Evolutionary conservation across 2,329 filamentous ascomycete genomes (phyloP), one percentile per base, ranked within the genome.

Genomic region (Colletotrichum sp.): DNA sequence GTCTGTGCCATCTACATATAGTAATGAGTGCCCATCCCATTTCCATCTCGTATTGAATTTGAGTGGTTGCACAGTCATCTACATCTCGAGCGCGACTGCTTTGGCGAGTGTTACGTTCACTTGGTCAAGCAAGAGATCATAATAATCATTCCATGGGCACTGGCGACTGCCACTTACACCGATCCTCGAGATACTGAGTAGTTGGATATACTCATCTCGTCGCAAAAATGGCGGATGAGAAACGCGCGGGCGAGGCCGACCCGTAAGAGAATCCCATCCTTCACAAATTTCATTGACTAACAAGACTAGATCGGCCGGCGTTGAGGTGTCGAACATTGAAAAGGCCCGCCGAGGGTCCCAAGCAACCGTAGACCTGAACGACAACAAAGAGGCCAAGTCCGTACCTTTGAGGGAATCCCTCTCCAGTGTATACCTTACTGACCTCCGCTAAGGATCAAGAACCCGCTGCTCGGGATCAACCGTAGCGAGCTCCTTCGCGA

Each of bases 351-450:
- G 57, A 16, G 55, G 39, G 30, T 59, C 63, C 9, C 57, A 73
- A 18, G 64, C 64, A 39, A 72, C 63, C 36, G 80, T 87, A 62
- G 86, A 89, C 71, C 84, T 89, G 55, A 87, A 88, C 77, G 80
- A 84, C 72, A 89, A 89, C 76, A 76, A 85, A 39, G 87, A 88
- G 76, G 88, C 87, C 72, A 88, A 84, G 87, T 89, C 81, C 28
- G 85, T 82, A 36, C 34, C 34, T 2, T 36, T 36, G 15, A 16
- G 16, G 34, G 3, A 36, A 36, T 4, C 34, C 34, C 3, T 36
- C 34, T 36, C 34, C 3, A 4, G 1, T 36, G 2, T 16, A 36
- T 36, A 36, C 32, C 32, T 6, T 34, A 32, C 34, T 30, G 26
- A 82, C 78, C 60, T 3, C 7, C 12, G 16, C 7, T 69, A 86